Evolutionary conservation across 129 eudicot genomes (phyloP), one percentile per base, ranked within the genome.

Genomic region (Chrysanthemum makinoi): DNA sequence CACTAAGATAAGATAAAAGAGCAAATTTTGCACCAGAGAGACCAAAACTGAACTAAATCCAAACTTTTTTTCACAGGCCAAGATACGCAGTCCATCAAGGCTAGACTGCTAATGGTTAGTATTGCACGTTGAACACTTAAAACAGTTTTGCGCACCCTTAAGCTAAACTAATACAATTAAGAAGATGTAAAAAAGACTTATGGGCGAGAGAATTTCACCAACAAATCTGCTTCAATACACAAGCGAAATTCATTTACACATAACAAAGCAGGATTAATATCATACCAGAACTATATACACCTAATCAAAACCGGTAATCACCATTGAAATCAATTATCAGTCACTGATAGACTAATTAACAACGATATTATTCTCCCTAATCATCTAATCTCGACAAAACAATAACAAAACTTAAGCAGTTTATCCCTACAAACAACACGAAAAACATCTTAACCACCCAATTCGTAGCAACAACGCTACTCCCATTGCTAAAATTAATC

Each of bases 401-500:
- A 19, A 68, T 24, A 56, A n/a, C 6, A 26, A 28, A 6, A 13
- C 35, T 20, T 12, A 33, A 53, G 10, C 46, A 6, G 58, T 6
- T 19, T 65, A 74, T 56, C 79, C 65, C 56, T 74, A 65, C 3
- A 0, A 73, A 16, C 18, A 64, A 20, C 35, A 6, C 12, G 10
- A 15, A 9, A 12, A 19, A 0, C 52, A 60, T 0, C 3, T 1
- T 10, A 59, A 0, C 19, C 3, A 9, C 57, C 39, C 3, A 14
- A 24, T 47, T 20, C 49, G 6, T 47, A 15, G 26, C 1, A 22
- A n/a, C 15, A 6, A 33, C 6, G 19, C 64, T 64, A 4, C 81
- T 70, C 10, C 70, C 69, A 15, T 30, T 46, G 39, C 53, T 43
- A 72, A 80, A 75, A 62, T 73, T 67, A 70, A 80, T 39, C n/a